Evolutionary conservation across 306 rosid species (phyloP).

Genomic region (Castanea mollissima): DNA sequence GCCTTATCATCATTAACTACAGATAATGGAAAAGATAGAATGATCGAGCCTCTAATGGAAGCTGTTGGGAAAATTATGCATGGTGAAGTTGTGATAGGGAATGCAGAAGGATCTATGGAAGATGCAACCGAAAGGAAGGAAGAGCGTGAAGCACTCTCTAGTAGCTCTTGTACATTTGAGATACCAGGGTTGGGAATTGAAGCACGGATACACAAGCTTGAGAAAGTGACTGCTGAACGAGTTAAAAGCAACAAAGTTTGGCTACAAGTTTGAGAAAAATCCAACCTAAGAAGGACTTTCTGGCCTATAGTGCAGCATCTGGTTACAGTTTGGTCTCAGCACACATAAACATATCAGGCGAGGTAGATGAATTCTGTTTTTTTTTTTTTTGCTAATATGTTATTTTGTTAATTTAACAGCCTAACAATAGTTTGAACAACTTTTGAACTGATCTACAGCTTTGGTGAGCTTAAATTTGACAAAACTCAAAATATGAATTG

Average conservation of each 20-base stretch:
- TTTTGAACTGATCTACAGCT: no score
- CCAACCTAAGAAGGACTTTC: neutral
- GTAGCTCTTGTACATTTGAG: neutral
- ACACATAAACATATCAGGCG: no score
- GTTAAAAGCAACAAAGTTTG: neutral
- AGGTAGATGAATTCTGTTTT: no score
- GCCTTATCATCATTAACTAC: constrained; percentile 6
- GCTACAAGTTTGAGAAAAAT: constrained; percentile 8
- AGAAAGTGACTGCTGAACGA: neutral
- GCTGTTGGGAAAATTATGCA: neutral
- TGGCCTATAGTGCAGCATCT: no score
- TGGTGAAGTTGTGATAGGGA: constrained; percentile 1
- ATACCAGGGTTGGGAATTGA: neutral
- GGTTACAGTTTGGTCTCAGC: no score
- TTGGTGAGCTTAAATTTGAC: no score
- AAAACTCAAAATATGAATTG: no score
- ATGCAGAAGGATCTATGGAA: constrained; percentile 1
- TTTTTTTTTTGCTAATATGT: no score
- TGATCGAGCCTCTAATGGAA: neutral
- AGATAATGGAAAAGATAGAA: neutral
- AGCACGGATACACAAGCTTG: neutral
- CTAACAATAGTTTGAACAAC: no score
- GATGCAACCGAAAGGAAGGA: neutral
- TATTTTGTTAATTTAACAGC: no score
- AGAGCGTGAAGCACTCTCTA: neutral